Evolutionary conservation across 1,284 basidiomycete genomes (phyloP), one percentile per base, ranked within the genome.

Genomic region (Cutaneotrichosporon dermatis): DNA sequence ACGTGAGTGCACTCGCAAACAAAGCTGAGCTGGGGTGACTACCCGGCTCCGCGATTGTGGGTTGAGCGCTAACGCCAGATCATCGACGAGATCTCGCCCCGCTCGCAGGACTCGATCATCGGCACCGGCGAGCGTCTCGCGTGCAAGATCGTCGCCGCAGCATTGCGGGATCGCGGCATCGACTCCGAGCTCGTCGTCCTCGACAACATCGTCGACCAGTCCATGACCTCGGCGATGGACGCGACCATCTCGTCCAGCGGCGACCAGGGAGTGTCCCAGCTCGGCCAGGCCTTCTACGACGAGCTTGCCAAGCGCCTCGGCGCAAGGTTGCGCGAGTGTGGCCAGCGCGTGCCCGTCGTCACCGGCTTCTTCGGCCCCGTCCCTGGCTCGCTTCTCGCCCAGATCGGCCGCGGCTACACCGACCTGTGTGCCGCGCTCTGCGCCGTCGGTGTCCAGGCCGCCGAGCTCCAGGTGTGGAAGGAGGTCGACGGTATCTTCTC

Each of bases 401-500:
- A 99, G 79, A 88, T 99, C 49, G 96, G 95, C 6, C 84, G 96
- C 61, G 96, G 95, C 0, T 99, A 99, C 79, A 98, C 94, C 2
- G 95, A 99, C 76, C 83, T 99, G 12, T 88, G 93, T 60, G 88
- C 95, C 2, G 92, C 96, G 0, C 81, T 99, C 4, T 89, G 95
- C 44, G 90, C 95, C 0, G 95, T 93, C 9, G 95, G 94, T 3
- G 82, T 97, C 4, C 52, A 64, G 4, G 94, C 95, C 1, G 82
- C 87, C 3, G 95, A 99, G 77, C 83, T 99, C 16, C 95, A 99
- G 80, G 94, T 99, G 57, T 99, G 95, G 95, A 99, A 99, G 78
- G 96, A 99, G 75, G 94, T 99, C 41, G 95, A 99, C 73, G 96
- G 96, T 4, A 97, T 99, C 68, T 99, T 99, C 80, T 97, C 95